Conservation (phyloP, 2,329 filamentous ascomycete genomes). For the Alternaria postmessia region DNA sequence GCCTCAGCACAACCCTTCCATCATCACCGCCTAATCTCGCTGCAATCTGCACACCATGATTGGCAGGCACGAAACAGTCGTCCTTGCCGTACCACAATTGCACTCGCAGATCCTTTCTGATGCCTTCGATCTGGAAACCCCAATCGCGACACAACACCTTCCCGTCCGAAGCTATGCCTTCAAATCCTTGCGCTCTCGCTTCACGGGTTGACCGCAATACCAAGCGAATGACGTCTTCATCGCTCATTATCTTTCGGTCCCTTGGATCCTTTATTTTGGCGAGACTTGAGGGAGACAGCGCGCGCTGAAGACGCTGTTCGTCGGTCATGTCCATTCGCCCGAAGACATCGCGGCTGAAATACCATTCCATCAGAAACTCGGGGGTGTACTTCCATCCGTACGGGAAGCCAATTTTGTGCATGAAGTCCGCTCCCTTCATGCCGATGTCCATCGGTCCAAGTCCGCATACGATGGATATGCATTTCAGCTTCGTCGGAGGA, state of each 20-base stretch:
- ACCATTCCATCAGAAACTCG: conserved; percentile 31
- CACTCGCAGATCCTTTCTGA: conserved; percentile 46
- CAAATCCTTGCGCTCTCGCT: conserved; percentile 42
- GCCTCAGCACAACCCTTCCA: conserved; percentile 34
- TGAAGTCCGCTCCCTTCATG: conserved; percentile 36
- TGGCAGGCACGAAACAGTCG: conserved; percentile 45
- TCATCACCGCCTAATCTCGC: conserved; percentile 33
- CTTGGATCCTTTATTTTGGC: conserved; percentile 21
- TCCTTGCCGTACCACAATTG: conserved; percentile 41
- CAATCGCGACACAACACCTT: conserved; percentile 35
- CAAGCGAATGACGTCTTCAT: conserved; percentile 32
- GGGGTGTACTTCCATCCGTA: conserved; percentile 40
- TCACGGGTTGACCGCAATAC: conserved; percentile 31
- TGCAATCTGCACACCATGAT: conserved; percentile 46
- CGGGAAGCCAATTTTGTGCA: conserved; percentile 41
- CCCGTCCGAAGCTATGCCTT: conserved; percentile 42
- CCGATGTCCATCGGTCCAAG: conserved; percentile 49
- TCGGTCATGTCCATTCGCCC: conserved; percentile 46
- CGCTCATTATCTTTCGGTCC: conserved; percentile 33
- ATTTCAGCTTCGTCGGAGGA: conserved; percentile 31
- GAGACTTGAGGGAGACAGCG: neutral
- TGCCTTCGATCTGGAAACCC: conserved; percentile 49
- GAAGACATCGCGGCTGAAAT: conserved; percentile 26
- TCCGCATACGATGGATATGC: conserved; percentile 39
- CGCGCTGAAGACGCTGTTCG: conserved; percentile 30